phyloP scores from a whole-genome alignment of 805 yeast genomes.

The Cyberlindnera mycetangii region DNA sequence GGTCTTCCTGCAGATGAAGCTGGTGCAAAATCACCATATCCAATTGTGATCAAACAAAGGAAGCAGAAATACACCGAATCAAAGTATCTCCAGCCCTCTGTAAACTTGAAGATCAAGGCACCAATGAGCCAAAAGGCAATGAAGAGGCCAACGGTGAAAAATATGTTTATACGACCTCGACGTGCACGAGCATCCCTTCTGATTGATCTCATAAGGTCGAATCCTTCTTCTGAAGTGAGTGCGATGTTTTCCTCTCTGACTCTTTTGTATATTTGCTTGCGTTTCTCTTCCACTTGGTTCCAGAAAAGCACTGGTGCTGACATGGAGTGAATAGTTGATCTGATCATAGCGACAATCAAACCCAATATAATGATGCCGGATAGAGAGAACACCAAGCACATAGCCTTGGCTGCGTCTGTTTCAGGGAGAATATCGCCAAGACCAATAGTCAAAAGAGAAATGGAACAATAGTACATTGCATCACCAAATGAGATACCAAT shows the following conservation, averaged over 20 bases:
- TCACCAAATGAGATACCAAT: slow-evolving; percentile 51
- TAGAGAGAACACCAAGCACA: slow-evolving; percentile 61
- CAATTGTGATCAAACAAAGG: slow-evolving; percentile 74
- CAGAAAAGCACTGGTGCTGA: slow-evolving; percentile 63
- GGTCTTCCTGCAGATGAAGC: slow-evolving; percentile 59
- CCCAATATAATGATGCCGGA: slow-evolving; percentile 74
- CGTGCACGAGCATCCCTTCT: slow-evolving; percentile 37
- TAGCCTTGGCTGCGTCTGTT: slow-evolving; percentile 50
- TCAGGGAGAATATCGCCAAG: slow-evolving; percentile 69
- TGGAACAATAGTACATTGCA: slow-evolving; percentile 70
- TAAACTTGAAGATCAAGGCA: slow-evolving; percentile 54
- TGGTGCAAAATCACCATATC: slow-evolving; percentile 80
- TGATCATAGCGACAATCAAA: slow-evolving; percentile 64
- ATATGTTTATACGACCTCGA: slow-evolving; percentile 37
- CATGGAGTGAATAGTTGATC: slow-evolving; percentile 59
- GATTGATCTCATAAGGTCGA: slow-evolving; percentile 52
- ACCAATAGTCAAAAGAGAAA: slow-evolving; percentile 76
- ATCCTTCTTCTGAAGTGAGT: slow-evolving; percentile 46
- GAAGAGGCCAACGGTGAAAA: slow-evolving; percentile 42
- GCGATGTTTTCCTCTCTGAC: slow-evolving; percentile 13
- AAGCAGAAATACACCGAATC: slow-evolving; percentile 73
- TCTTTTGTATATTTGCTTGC: slow-evolving; percentile 36
- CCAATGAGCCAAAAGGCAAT: slow-evolving; percentile 70
- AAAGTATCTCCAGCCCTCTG: slow-evolving; percentile 74
- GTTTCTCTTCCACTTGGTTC: slow-evolving; percentile 55